phyloP scores from a whole-genome alignment of 768 basidiomycete genomes.

The Lactarius tabidus region DNA sequence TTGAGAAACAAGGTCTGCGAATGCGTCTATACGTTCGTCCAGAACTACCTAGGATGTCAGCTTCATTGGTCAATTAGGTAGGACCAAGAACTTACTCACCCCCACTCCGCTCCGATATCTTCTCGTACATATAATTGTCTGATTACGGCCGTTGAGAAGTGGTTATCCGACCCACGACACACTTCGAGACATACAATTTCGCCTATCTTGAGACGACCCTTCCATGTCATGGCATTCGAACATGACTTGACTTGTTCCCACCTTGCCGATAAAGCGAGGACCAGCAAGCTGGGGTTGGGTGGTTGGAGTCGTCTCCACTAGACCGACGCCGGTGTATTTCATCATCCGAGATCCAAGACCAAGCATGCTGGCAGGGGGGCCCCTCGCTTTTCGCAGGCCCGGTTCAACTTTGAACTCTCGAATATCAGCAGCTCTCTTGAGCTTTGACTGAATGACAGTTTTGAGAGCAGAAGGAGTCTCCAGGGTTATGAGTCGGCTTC shows the following conservation, averaged over 20 bases:
- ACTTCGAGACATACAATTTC: constrained; percentile 48
- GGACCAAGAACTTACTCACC: constrained; percentile 40
- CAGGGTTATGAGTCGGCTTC: constrained; percentile 23
- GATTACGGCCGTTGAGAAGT: constrained; percentile 9
- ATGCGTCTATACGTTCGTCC: constrained; percentile 84
- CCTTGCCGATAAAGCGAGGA: constrained; percentile 2
- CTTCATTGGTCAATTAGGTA: neutral
- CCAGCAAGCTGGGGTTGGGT: neutral
- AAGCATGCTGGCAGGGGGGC: constrained; percentile 19
- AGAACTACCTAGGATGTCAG: constrained; percentile 46
- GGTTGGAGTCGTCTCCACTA: constrained; percentile 6
- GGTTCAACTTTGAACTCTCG: constrained; percentile 6
- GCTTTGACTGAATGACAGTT: constrained; percentile 10
- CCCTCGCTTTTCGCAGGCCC: neutral
- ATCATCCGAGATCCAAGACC: constrained; percentile 29
- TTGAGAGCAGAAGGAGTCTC: constrained; percentile 14
- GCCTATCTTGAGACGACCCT: constrained; percentile 33
- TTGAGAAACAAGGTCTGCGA: constrained; percentile 65
- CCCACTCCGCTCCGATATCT: constrained; percentile 77
- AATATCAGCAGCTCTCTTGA: neutral
- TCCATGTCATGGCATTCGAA: constrained; percentile 22
- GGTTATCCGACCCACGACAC: neutral
- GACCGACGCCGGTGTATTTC: constrained; percentile 28
- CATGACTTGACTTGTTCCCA: constrained; percentile 11
- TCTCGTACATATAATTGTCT: constrained; percentile 94